Evolutionary conservation across 768 basidiomycete species (phyloP).

Genomic region (Paxillus ammoniavirescens): DNA sequence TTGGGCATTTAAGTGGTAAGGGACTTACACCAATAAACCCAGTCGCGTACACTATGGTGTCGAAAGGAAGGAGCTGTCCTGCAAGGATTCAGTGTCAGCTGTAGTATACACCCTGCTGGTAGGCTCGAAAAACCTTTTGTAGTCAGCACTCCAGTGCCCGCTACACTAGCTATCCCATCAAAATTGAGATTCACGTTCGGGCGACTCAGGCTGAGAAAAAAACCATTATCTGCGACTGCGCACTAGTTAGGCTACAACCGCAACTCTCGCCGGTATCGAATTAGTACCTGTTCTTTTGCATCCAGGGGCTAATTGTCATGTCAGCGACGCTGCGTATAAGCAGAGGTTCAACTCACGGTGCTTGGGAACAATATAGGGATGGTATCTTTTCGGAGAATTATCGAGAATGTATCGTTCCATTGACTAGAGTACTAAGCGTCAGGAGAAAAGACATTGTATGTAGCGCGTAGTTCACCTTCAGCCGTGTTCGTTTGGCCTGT

Average conservation of each 20-base stretch:
- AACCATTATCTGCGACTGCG: conserved; percentile 11
- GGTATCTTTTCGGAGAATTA: conserved; percentile 45
- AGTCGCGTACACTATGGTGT: conserved; percentile 30
- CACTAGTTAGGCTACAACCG: neutral
- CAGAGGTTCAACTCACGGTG: conserved; percentile 38
- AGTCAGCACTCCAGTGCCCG: conserved; percentile 9
- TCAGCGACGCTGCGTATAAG: neutral
- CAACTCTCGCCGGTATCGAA: neutral
- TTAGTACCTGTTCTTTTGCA: conserved; percentile 44
- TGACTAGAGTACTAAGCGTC: conserved; percentile 20
- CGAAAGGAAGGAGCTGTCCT: conserved; percentile 24
- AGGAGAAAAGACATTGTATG: no score
- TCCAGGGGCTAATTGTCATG: conserved; percentile 42
- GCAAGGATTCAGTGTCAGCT: neutral
- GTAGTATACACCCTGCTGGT: neutral
- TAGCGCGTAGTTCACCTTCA: neutral
- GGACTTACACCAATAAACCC: conserved; percentile 25
- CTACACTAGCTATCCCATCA: conserved; percentile 5
- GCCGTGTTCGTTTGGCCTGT: neutral
- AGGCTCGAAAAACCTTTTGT: conserved; percentile 5
- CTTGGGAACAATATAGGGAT: conserved; percentile 45
- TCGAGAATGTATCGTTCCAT: conserved; percentile 43
- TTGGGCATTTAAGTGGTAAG: neutral
- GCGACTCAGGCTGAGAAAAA: conserved; percentile 4
- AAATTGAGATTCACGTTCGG: conserved; percentile 13